Evolutionary conservation across 2,329 filamentous ascomycete genomes (phyloP).

Genomic region (Bretziella fagacearum): DNA sequence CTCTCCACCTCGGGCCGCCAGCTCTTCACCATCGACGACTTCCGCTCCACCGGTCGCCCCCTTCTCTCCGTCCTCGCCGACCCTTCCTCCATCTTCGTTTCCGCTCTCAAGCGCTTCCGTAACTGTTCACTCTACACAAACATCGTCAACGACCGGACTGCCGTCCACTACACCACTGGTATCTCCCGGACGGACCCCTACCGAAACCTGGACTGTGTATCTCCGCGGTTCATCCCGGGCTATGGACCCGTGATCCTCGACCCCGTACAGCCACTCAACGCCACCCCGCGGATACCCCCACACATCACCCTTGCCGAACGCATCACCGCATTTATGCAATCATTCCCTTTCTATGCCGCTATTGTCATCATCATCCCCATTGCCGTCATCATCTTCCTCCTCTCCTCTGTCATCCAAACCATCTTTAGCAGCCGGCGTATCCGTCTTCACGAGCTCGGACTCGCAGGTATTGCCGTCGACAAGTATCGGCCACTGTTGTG

Average conservation of each 20-base stretch:
- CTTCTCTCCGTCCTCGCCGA: slow-evolving; percentile 70
- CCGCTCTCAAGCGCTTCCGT: slow-evolving; percentile 58
- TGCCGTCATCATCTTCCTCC: slow-evolving; percentile 50
- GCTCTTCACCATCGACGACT: slow-evolving; percentile 72
- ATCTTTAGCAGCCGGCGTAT: slow-evolving; percentile 59
- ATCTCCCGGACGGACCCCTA: slow-evolving; percentile 69
- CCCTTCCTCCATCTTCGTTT: slow-evolving; percentile 69
- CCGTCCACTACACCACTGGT: slow-evolving; percentile 66
- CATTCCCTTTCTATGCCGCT: slow-evolving; percentile 46
- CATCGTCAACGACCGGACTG: slow-evolving; percentile 68
- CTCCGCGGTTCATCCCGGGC: slow-evolving; percentile 48
- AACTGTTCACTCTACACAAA: slow-evolving; percentile 70
- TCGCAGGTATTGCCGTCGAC: slow-evolving; percentile 47
- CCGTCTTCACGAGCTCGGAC: slow-evolving; percentile 53
- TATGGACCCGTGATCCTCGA: slow-evolving; percentile 66
- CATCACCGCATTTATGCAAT: slow-evolving; percentile 24
- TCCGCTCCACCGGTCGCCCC: slow-evolving; percentile 66
- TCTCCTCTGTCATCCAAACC: slow-evolving; percentile 63
- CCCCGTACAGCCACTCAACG: slow-evolving; percentile 39
- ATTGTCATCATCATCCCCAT: slow-evolving; percentile 58
- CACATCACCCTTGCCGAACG: slow-evolving; percentile 19
- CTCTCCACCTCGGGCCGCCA: slow-evolving; percentile 68
- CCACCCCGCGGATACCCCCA: slow-evolving; percentile 13
- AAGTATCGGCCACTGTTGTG: slow-evolving; percentile 62
- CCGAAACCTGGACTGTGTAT: slow-evolving; percentile 34